Percentiles rank a stretch among this genome's conserved stretches.
Evolutionary conservation across 495 filamentous ascomycete species (phyloP).

Genomic region (Glonium stellatum): DNA sequence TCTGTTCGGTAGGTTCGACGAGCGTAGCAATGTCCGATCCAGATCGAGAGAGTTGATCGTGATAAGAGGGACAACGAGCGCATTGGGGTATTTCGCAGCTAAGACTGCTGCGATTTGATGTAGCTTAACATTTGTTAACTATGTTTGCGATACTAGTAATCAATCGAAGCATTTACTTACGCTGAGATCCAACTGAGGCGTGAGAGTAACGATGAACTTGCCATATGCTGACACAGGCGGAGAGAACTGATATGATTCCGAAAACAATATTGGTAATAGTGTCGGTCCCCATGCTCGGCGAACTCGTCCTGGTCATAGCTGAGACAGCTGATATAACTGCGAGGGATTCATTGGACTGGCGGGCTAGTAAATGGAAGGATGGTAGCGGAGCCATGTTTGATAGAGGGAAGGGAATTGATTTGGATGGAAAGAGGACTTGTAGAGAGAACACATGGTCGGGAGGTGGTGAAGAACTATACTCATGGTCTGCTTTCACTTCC

Average conservation of each 20-base stretch:
- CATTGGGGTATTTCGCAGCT: neutral
- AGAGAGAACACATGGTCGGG: too few relatives aligned
- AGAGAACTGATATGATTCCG: neutral
- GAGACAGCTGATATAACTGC: too few relatives aligned
- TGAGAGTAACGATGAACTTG: neutral
- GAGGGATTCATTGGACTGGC: too few relatives aligned
- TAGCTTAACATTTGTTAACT: neutral
- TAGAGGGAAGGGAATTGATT: too few relatives aligned
- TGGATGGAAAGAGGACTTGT: too few relatives aligned
- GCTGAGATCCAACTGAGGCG: neutral
- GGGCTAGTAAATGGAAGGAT: too few relatives aligned
- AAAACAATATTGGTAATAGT: neutral
- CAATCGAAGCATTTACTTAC: neutral
- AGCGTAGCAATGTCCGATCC: neutral
- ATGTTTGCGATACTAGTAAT: neutral
- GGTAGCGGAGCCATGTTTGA: too few relatives aligned
- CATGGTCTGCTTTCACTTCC: too few relatives aligned
- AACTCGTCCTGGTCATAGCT: neutral
- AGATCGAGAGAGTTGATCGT: neutral
- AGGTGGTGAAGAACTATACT: too few relatives aligned
- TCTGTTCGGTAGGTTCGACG: neutral
- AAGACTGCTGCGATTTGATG: too few relatives aligned
- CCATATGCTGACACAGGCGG: neutral
- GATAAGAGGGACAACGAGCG: neutral
- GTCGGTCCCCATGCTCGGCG: neutral